Percentiles rank a stretch among this genome's conserved stretches.
Conservation (phyloP, 2,329 filamentous ascomycete genomes). For the Alternaria gansuensis region DNA sequence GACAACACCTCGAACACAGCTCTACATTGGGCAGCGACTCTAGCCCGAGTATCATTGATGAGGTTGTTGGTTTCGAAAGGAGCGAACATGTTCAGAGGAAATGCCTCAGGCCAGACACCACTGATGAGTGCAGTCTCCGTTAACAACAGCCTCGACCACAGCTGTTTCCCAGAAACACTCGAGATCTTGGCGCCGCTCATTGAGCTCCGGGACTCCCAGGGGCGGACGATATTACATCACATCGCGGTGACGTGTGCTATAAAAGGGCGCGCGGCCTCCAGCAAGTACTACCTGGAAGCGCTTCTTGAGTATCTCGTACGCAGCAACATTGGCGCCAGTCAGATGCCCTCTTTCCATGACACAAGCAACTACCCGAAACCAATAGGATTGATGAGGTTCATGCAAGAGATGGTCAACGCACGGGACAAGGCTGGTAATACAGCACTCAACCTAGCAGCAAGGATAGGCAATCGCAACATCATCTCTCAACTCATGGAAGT, state of each 20-base stretch:
- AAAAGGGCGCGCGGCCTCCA: slow-evolving; percentile 88
- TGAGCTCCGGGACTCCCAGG: slow-evolving; percentile 87
- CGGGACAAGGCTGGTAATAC: slow-evolving; percentile 95
- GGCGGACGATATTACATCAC: slow-evolving; percentile 91
- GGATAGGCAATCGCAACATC: slow-evolving; percentile 92
- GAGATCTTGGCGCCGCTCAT: slow-evolving; percentile 90
- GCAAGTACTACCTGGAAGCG: slow-evolving; percentile 94
- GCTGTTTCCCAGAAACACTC: slow-evolving; percentile 87
- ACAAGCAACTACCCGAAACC: slow-evolving; percentile 66
- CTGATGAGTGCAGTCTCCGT: slow-evolving; percentile 92
- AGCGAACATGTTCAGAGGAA: slow-evolving; percentile 87
- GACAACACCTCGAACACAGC: slow-evolving; percentile 90
- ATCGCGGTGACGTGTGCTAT: slow-evolving; percentile 96
- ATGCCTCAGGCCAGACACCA: slow-evolving; percentile 88
- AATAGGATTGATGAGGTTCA: slow-evolving; percentile 90
- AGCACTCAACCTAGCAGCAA: slow-evolving; percentile 89
- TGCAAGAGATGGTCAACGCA: slow-evolving; percentile 96
- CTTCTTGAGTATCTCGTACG: slow-evolving; percentile 93
- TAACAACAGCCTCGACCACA: slow-evolving; percentile 92
- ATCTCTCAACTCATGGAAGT: slow-evolving; percentile 97
- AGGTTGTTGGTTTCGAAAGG: slow-evolving; percentile 83
- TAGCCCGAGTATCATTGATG: slow-evolving; percentile 84
- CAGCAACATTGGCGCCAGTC: slow-evolving; percentile 60
- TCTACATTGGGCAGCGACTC: slow-evolving; percentile 93
- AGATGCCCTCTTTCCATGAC: slow-evolving; percentile 56